Evolutionary conservation across 2,329 filamentous ascomycete species (phyloP), one percentile per base, ranked within the genome.

Genomic region (Mycosphaerella sp.): DNA sequence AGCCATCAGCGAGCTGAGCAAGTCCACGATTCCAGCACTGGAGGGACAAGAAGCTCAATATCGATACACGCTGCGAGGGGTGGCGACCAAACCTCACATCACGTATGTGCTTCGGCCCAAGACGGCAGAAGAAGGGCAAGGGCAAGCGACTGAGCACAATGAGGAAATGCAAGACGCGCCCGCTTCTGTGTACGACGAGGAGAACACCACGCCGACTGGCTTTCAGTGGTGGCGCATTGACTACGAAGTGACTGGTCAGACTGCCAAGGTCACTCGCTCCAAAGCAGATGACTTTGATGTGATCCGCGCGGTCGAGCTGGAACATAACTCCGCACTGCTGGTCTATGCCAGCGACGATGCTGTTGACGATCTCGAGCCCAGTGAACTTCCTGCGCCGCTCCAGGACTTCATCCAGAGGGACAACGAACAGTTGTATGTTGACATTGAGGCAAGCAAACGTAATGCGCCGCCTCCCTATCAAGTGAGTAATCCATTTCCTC

Each of bases 161-260:
- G 48, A 51, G 12, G 29, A 45, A 7, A 38, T 38, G 34, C 10
- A 38, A n/a, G 34, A 38, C 1, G 34, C 4, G 4, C 10, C 12
- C 10, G 10, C 34, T 11, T 38, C 45, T 3, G 38, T 43, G 6
- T 39, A 44, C 9, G 59, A 69, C 23, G 68, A 69, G 47, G 67
- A 72, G 45, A 60, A 69, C 14, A 62, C 67, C 21, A 66, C 67
- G 2, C 65, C 68, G 11, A 48, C 62, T 41, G 67, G 67, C 50
- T 76, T 73, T 67, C 73, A 79, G 59, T 81, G 79, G 79, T 81
- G 79, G 79, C 76, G 77, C 32, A 73, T 79, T 55, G 76, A 76
- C 54, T 80, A 77, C 62, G 74, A 75, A 6, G 67, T 68, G 21
- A 58, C 48, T n/a, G 73, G 74, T 59, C 69, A 68, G 42, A 73